phyloP scores from a whole-genome alignment of 768 basidiomycete genomes.

The Daedaleopsis nitida region DNA sequence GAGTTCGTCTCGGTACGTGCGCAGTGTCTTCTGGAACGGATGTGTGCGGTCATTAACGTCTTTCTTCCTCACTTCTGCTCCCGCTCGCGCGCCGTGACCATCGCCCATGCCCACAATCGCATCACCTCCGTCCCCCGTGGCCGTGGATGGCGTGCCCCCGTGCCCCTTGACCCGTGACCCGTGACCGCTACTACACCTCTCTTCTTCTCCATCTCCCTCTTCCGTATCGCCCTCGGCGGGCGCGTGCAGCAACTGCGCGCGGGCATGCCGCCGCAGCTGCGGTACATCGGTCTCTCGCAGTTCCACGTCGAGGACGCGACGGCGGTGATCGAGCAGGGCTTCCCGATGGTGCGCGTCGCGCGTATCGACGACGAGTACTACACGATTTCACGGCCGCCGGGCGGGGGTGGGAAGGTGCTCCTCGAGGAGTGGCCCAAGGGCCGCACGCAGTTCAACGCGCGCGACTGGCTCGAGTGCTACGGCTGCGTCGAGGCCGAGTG shows the following conservation, averaged over 20 bases:
- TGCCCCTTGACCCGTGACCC: no score
- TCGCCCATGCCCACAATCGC: no score
- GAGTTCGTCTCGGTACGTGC: slow-evolving; percentile 30
- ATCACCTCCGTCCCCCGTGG: no score
- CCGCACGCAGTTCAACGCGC: slow-evolving; percentile 50
- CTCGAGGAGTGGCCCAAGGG: slow-evolving; percentile 60
- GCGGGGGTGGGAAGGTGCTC: slow-evolving; percentile 37
- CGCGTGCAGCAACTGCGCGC: slow-evolving; percentile 54
- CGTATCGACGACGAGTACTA: slow-evolving; percentile 56
- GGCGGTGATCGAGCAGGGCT: slow-evolving; percentile 56
- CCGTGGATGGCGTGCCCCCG: no score
- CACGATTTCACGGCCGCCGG: slow-evolving; percentile 41
- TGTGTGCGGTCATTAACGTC: background rate
- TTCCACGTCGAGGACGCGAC: slow-evolving; percentile 41
- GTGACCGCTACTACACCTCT: background rate
- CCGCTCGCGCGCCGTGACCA: no score
- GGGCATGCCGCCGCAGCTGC: slow-evolving; percentile 54
- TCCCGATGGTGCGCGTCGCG: slow-evolving; percentile 61
- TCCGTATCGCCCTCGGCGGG: background rate
- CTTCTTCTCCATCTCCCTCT: no score
- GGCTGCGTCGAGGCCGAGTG: slow-evolving; percentile 59
- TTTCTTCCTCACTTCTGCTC: background rate
- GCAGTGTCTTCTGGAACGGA: background rate
- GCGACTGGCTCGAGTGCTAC: slow-evolving; percentile 67
- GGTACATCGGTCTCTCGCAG: slow-evolving; percentile 59